Evolutionary conservation across 805 yeast species (phyloP), one percentile per base, ranked within the genome.

Genomic region (Candida ulmi): DNA sequence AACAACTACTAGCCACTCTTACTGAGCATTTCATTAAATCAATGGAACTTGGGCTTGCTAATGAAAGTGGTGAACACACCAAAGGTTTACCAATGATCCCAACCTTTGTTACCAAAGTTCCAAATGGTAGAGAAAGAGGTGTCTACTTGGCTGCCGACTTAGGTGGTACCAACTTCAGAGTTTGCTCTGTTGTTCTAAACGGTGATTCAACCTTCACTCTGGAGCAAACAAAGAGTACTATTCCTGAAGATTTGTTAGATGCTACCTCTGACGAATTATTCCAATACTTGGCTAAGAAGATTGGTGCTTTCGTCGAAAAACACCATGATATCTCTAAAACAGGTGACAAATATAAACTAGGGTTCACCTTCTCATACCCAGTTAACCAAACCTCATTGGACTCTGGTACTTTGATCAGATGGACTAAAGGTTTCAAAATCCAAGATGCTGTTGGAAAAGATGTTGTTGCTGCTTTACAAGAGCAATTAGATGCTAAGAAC

Each of bases 141-240:
- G 69, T 85, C 30, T 78, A 73, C 46, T 66, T 91, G 44, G 98
- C 98, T 39, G 95, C 93, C 5, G 98, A 91, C 58, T 71, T 91
- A 38, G 99, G 99, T 46, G 98, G 98, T 37, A 90, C 98, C 42
- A 90, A 93, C 61, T 88, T 91, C 65, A 74, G 99, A 54, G 96
- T 93, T 19, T 88, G 97, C 58, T 88, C 96, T 2, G 90, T 91
- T 24, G 60, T 71, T 28, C 71, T 91, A 51, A 68, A 72, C 36
- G 95, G 95, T 38, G 80, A 80, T 54, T 87, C 85, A 49, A 80
- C 91, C n/a, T 88, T 82, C 60, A 69, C 73, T 18, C 64, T 90
- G 44, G 76, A 77, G 48, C 96, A 91, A 60, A 65, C 78, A 37
- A 90, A 91, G 62, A 72, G 72, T 45, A 82, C 81, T 42, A 84